These are phyloP conservation scores for Picochlorum sp. DNA, from an alignment of 139 green algal genomes.

Conservation along the genomic window DNA sequence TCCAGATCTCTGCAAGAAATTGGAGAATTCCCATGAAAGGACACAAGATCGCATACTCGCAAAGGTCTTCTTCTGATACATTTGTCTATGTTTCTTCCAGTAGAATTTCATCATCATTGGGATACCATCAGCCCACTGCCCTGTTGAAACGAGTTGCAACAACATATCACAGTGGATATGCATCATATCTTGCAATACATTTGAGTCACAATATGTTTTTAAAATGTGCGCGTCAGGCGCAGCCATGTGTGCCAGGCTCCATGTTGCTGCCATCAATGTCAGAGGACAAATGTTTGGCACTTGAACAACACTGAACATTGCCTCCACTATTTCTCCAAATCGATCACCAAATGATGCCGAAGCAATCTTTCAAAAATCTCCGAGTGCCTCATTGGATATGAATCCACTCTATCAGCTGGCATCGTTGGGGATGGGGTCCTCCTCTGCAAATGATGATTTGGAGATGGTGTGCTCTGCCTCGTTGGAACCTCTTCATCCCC, in stretches of 20 bases:
- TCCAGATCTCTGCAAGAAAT: background rate
- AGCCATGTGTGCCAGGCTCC: no score
- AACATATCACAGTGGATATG: no score
- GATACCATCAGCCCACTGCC: background rate
- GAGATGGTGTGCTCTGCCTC: no score
- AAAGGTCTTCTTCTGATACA: background rate
- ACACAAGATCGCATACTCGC: background rate
- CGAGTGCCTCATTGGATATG: background rate
- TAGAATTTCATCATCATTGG: slow-evolving; percentile 2
- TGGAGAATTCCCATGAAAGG: background rate
- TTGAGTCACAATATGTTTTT: no score
- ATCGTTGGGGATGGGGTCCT: no score
- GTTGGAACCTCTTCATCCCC: no score
- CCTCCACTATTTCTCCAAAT: background rate
- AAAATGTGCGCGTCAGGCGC: no score
- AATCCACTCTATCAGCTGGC: background rate
- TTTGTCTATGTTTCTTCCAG: background rate
- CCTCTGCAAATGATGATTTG: no score
- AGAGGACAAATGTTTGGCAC: background rate
- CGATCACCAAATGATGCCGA: background rate
- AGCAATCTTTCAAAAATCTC: slow-evolving; percentile 1
- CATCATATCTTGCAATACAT: no score
- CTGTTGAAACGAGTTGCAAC: background rate
- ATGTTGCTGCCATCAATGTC: no score
- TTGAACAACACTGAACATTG: background rate